These are phyloP conservation scores for Asterochloris erici DNA, from an alignment of 139 green algal species.

Conservation along the genomic window DNA sequence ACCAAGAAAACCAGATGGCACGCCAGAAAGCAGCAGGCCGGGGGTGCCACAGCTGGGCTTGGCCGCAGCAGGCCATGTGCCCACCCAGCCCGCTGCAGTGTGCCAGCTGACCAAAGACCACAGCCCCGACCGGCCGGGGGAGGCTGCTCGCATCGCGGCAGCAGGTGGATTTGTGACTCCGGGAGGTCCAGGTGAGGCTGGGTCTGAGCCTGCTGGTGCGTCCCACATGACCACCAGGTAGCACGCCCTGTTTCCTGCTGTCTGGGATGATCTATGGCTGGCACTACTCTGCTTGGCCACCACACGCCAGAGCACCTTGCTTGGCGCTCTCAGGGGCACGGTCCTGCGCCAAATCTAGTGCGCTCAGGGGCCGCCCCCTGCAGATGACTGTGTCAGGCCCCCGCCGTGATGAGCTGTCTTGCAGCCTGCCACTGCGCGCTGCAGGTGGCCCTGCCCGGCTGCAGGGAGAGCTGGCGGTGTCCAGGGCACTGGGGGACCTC, in stretches of 20 bases:
- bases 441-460: conserved; percentile 32
- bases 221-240: background rate
- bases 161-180: conserved; percentile 23
- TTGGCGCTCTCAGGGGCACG: background rate
- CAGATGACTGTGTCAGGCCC: background rate
- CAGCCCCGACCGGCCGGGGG: conserved; percentile 20
- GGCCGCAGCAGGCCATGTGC: background rate
- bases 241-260: background rate
- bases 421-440: background rate
- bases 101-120: conserved; percentile 25
- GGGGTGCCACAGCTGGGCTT: background rate
- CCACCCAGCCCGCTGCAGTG: background rate
- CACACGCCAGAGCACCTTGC: background rate
- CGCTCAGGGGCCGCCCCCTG: background rate
- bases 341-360: background rate
- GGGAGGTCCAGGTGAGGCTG: background rate
- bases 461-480: conserved; percentile 48
- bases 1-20: background rate
- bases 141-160: conserved; percentile 27
- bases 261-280: background rate
- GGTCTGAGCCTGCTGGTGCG: background rate
- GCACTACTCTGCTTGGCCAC: background rate
- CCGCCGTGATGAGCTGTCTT: background rate
- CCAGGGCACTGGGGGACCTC: conserved; percentile 44
- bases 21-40: background rate